A percentile compares a stretch with the other conserved stretches of the same genome.
Evolutionary conservation across 208 protist species (phyloP).

Genomic region (Strigomonas culicis): DNA sequence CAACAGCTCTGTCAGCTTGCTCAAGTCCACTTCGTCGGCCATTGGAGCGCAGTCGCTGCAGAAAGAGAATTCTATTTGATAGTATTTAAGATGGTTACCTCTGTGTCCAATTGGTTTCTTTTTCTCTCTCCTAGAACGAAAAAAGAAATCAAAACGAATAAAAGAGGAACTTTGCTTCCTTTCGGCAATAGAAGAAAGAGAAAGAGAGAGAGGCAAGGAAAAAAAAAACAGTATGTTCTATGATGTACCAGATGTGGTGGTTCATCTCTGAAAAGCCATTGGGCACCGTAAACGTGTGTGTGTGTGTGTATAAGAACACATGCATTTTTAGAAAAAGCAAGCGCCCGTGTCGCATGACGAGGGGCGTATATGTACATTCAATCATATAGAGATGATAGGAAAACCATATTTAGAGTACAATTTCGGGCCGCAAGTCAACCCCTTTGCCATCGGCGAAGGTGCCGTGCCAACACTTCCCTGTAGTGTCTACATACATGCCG

Average conservation of each 20-base stretch:
- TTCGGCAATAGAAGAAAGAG: constrained; percentile 19
- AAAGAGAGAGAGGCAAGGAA: constrained; percentile 11
- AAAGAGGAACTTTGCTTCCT: constrained; percentile 12
- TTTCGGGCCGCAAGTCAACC: constrained; percentile 42
- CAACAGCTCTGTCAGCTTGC: constrained; percentile 68
- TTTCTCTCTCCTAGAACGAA: not conserved
- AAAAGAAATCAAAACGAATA: not conserved
- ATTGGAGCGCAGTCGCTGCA: constrained; percentile 16
- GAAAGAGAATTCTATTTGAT: not conserved
- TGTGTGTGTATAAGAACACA: too few species aligned
- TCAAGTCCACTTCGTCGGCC: constrained; percentile 57
- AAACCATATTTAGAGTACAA: constrained; percentile 33
- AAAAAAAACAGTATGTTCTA: not conserved
- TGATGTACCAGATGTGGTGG: not conserved
- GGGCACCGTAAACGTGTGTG: too few species aligned
- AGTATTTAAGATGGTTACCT: too few species aligned
- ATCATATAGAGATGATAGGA: too few species aligned
- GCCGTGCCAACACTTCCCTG: constrained; percentile 73
- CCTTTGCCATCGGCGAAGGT: constrained; percentile 58
- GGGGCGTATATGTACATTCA: too few species aligned
- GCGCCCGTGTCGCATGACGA: too few species aligned
- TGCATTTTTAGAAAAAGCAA: too few species aligned
- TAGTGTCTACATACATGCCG: constrained; percentile 72
- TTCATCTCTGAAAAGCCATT: too few species aligned
- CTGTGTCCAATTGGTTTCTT: too few species aligned